A percentile compares a stretch with the other conserved stretches of the same genome.
Conservation (phyloP, 345 rosid species). For the Cardamine chenopodiifolia region DNA sequence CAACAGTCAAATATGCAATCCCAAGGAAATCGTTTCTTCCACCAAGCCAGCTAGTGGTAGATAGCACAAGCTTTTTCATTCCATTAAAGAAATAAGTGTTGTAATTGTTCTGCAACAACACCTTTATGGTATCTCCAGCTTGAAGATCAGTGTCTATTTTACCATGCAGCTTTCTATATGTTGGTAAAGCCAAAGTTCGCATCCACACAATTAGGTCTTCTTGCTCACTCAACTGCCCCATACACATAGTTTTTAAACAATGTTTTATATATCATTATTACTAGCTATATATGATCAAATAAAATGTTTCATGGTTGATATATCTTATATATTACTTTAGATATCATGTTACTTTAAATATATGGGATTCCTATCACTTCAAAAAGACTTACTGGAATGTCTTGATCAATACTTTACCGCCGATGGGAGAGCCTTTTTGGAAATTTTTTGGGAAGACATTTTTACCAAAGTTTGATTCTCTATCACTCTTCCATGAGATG, state of each 20-base stretch:
- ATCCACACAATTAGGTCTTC: constrained; percentile 97
- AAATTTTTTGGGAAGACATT: constrained; percentile 74
- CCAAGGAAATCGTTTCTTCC: constrained; percentile 54
- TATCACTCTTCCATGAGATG: constrained; percentile 92
- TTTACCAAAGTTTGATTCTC: constrained; percentile 79
- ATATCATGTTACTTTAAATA: not conserved
- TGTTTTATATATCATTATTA: not conserved
- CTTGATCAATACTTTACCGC: constrained; percentile 52
- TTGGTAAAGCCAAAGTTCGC: constrained; percentile 95
- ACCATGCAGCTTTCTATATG: constrained; percentile 88
- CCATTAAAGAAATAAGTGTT: constrained; percentile 87
- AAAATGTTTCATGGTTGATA: not conserved
- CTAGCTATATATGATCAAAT: not conserved
- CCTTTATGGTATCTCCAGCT: constrained; percentile 53
- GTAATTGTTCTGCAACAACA: constrained; percentile 61
- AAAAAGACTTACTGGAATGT: constrained; percentile 58
- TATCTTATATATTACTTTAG: not conserved
- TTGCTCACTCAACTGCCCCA: constrained; percentile 75
- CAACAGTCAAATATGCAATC: constrained; percentile 86
- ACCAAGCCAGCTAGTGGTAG: constrained; percentile 94
- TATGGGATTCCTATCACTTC: not conserved
- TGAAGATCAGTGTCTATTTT: constrained; percentile 76
- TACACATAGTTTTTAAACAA: not conserved
- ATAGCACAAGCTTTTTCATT: constrained; percentile 88
- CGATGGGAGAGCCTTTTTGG: constrained; percentile 56